A percentile compares a stretch with the other conserved stretches of the same genome.
Evolutionary conservation across 768 basidiomycete species (phyloP).

Genomic region (Suillus luteus): DNA sequence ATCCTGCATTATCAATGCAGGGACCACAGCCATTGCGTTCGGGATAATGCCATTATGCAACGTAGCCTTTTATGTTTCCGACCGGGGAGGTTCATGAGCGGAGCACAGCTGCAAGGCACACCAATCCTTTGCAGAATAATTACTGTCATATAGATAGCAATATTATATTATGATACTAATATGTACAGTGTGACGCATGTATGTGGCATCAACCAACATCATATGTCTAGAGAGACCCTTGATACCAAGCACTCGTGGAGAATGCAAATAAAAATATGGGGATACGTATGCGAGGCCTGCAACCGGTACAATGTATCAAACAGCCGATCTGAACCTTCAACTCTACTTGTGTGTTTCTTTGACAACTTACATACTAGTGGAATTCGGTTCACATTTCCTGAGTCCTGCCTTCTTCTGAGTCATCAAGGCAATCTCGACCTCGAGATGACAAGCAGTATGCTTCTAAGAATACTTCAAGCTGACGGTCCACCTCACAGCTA

Average conservation of each 20-base stretch:
- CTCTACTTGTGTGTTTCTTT: background rate
- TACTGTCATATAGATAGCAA: background rate
- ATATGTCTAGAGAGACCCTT: background rate
- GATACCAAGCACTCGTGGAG: background rate
- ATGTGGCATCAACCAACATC: background rate
- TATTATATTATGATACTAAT: background rate
- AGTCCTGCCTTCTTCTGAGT: background rate
- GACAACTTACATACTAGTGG: background rate
- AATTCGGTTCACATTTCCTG: background rate
- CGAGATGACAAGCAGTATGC: background rate
- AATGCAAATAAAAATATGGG: background rate
- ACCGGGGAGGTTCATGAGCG: background rate
- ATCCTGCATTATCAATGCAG: background rate
- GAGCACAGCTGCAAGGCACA: background rate
- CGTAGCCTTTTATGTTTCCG: background rate
- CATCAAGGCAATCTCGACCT: background rate
- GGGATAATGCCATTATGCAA: background rate
- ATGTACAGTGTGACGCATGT: background rate
- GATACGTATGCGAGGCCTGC: background rate
- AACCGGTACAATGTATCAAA: background rate
- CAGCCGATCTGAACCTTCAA: background rate
- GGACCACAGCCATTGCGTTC: background rate
- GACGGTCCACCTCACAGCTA: constrained; percentile 22
- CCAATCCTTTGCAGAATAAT: background rate
- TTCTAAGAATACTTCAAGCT: constrained; percentile 13